These are phyloP conservation scores for Asterionellopsis glacialis DNA, from an alignment of 108 stramenopile genomes.

Conservation along the genomic window DNA sequence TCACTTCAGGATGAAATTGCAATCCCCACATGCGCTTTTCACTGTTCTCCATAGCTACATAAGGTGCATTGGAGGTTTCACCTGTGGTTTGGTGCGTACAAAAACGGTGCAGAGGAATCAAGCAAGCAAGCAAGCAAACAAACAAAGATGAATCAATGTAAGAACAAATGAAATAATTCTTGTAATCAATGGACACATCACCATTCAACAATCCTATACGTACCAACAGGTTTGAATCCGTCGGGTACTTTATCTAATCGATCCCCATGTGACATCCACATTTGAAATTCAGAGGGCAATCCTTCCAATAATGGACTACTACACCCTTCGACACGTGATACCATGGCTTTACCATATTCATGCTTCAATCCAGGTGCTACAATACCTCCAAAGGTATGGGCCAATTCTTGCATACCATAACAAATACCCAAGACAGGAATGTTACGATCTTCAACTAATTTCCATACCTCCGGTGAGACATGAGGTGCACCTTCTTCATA, in stretches of 20 bases:
- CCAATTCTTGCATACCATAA: constrained; percentile 95
- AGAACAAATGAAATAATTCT: background rate
- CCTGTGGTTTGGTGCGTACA: constrained; percentile 23
- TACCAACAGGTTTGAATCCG: constrained; percentile 87
- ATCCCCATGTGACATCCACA: constrained; percentile 99
- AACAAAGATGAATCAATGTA: background rate
- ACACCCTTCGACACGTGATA: constrained; percentile 63
- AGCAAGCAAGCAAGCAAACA: background rate
- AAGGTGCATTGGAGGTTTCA: constrained; percentile 83
- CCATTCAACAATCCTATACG: constrained; percentile 9
- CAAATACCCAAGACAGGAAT: constrained; percentile 96
- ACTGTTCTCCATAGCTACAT: constrained; percentile 89
- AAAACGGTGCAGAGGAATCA: too few species aligned
- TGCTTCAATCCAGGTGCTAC: constrained; percentile 88
- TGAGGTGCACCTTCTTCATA: constrained; percentile 97
- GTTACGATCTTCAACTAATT: constrained; percentile 74
- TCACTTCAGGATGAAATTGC: constrained; percentile 99
- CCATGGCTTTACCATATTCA: constrained; percentile 95
- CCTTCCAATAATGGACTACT: constrained; percentile 69
- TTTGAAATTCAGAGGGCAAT: constrained; percentile 75
- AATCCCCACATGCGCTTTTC: constrained; percentile 87
- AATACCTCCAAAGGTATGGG: constrained; percentile 85
- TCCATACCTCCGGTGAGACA: constrained; percentile 89
- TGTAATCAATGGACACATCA: background rate
- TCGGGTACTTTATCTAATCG: constrained; percentile 84